Evolutionary conservation across 1,139 yeast genomes (phyloP), one percentile per base, ranked within the genome.

Genomic region (Yamadazyma epiphylla): DNA sequence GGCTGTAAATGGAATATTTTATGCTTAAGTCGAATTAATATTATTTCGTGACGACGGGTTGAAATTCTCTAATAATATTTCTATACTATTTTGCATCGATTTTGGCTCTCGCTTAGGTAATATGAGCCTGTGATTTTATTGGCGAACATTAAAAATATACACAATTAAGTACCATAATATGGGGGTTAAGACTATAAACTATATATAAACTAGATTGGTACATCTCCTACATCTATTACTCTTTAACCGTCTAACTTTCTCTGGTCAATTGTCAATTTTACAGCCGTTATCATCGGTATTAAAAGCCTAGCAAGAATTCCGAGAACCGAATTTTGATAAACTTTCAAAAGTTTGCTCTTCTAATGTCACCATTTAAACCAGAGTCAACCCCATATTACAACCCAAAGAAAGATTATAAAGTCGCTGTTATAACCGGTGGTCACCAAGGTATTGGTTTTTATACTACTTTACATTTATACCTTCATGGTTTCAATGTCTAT

Each of bases 391-490:
- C 63, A 4, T 66, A 58, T 42, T 43, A 49, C 31, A 48, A 63
- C 35, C 70, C 72, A 3, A 31, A 34, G 13, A 35, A 28, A n/a
- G 61, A 58, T 28, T 55, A 56, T 28, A 51, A 68, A 30, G 64
- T 64, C n/a, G 74, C 64, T 9, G 50, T 65, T 12, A 51, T 68
- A 17, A 67, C 74, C 5, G 74, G 73, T 3, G 74, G 74, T 13
- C 64, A 60, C 36, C 58, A 64, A 26, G 74, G 74, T 10, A 61
- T 67, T 30, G 74, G 74, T 13, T 66, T 51, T 54, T 64, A 48
- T 35, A 63, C 71, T 4, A 64, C 60, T 9, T 50, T 65, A 24
- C 67, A 66, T 35, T 56, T 68, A 22, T 64, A 60, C 35, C 53
- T 65, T 25, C 73, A 65, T 36, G 74, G 74, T 3, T 66, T 55